Evolutionary conservation across 2,329 filamentous ascomycete genomes (phyloP).

Genomic region (Colletotrichum tropicicola): DNA sequence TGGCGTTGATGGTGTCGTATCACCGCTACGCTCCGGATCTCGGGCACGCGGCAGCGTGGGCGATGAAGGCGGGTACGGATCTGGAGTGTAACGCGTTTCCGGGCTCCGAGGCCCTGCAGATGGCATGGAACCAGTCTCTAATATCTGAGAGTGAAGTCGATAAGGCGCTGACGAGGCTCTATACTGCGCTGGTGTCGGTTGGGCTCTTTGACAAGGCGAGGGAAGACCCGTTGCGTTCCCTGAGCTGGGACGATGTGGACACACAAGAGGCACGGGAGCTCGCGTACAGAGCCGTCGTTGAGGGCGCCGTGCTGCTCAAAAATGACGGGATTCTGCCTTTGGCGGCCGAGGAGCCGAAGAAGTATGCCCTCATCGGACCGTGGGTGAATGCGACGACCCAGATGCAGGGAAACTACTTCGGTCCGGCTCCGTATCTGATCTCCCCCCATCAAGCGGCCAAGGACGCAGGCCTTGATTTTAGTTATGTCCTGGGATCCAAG

Average conservation of each 20-base stretch:
- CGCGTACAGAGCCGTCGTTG: constrained; percentile 56
- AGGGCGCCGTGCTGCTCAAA: constrained; percentile 60
- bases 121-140: constrained; percentile 42
- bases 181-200: constrained; percentile 60
- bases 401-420: constrained; percentile 31
- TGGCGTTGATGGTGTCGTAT: constrained; percentile 22
- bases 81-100: constrained; percentile 37
- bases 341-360: constrained; percentile 36
- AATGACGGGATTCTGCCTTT: constrained; percentile 62
- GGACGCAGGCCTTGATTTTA: constrained; percentile 39
- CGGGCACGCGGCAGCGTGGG: constrained; percentile 43
- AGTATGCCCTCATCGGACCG: constrained; percentile 43
- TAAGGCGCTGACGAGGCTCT: constrained; percentile 58
- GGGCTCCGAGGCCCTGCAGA: constrained; percentile 20
- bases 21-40: constrained; percentile 28
- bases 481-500: constrained; percentile 39
- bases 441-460: constrained; percentile 30
- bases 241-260: constrained; percentile 65
- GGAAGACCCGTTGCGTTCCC: constrained; percentile 54
- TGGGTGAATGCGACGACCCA: constrained; percentile 43
- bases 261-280: constrained; percentile 62
- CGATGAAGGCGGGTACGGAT: constrained; percentile 47
- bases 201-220: constrained; percentile 66
- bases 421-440: constrained; percentile 33
- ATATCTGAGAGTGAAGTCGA: constrained; percentile 45